Evolutionary conservation across 306 rosid species (phyloP), one percentile per base, ranked within the genome.

Genomic region (Senna siamea): DNA sequence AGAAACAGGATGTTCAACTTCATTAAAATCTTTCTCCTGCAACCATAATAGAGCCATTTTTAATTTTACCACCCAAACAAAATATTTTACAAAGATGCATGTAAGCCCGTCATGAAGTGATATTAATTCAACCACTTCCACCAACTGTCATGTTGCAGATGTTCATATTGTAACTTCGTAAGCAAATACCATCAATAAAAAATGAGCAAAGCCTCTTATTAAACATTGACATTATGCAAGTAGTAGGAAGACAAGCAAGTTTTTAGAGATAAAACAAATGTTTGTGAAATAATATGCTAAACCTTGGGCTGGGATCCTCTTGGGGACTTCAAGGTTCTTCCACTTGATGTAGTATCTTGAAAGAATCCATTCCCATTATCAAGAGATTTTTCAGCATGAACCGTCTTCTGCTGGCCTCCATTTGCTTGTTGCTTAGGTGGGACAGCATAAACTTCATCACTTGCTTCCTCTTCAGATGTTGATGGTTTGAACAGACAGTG

Each of bases 241-340:
- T n/a, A 70, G 8, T 26, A 26, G 30, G 28, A 35, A 70, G n/a
- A 32, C 26, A 65, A 50, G 70, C 28, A 18, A n/a, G 11, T 40
- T 35, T 9, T 17, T n/a, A 61, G 11, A 17, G n/a, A 20, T 5
- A 37, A 26, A 26, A 37, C 40, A 5, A 9, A 1, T 5, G 6
- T 2, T 7, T 1, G 41, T 58, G n/a, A 10, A 53, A 43, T 34
- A 47, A 47, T 66, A 75, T 59, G 81, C 61, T 63, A 43, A 18
- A 93, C 98, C 95, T 86, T 80, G 12, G 69, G 75, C 32, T 74
- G 74, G 70, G 91, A 66, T 68, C 38, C 76, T 62, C 50, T 54
- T 26, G 72, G 26, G 19, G 73, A 40, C 2, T 1, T 68, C 26
- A 50, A n/a, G 75, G 59, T 76, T 71, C 66, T 85, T 74, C 81